phyloP scores from a whole-genome alignment of 805 yeast species.

The Metschnikowia orientalis region DNA sequence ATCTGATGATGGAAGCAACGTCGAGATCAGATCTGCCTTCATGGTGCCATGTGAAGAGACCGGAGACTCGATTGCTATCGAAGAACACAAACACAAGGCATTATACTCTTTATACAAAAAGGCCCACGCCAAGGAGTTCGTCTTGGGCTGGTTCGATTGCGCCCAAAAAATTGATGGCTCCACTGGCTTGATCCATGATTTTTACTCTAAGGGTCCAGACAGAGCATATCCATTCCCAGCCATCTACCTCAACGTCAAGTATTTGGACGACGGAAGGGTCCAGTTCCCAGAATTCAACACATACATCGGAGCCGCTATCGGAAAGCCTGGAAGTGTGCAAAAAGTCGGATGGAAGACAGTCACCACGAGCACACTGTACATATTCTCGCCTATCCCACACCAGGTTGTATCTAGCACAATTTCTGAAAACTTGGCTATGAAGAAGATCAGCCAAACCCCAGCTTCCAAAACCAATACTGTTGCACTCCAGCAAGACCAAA shows the following conservation, averaged over 20 bases:
- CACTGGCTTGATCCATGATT: slow-evolving; percentile 76
- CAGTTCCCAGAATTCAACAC: slow-evolving; percentile 56
- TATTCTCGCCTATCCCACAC: slow-evolving; percentile 75
- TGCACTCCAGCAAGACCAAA: slow-evolving; percentile 26
- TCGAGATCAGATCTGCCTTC: slow-evolving; percentile 71
- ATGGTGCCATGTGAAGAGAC: slow-evolving; percentile 78
- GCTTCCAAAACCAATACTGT: slow-evolving; percentile 27
- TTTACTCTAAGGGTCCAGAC: slow-evolving; percentile 64
- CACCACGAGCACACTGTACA: slow-evolving; percentile 39
- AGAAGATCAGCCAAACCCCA: slow-evolving; percentile 36
- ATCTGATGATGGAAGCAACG: slow-evolving; percentile 75
- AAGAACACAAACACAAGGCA: slow-evolving; percentile 68
- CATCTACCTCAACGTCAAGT: slow-evolving; percentile 69
- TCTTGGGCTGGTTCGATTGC: slow-evolving; percentile 82
- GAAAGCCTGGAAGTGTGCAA: slow-evolving; percentile 41
- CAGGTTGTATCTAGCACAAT: slow-evolving; percentile 49
- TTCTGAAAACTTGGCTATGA: slow-evolving; percentile 55
- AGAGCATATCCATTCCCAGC: slow-evolving; percentile 75
- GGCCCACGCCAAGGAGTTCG: slow-evolving; percentile 72
- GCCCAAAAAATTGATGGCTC: slow-evolving; percentile 60
- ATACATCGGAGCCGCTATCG: slow-evolving; percentile 75
- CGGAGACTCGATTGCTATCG: slow-evolving; percentile 69
- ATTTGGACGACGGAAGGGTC: slow-evolving; percentile 44
- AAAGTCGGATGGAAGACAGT: slow-evolving; percentile 39
- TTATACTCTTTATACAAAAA: slow-evolving; percentile 69